Evolutionary conservation across 2,329 filamentous ascomycete species (phyloP), one percentile per base, ranked within the genome.

Genomic region (Sclerotinia minor): DNA sequence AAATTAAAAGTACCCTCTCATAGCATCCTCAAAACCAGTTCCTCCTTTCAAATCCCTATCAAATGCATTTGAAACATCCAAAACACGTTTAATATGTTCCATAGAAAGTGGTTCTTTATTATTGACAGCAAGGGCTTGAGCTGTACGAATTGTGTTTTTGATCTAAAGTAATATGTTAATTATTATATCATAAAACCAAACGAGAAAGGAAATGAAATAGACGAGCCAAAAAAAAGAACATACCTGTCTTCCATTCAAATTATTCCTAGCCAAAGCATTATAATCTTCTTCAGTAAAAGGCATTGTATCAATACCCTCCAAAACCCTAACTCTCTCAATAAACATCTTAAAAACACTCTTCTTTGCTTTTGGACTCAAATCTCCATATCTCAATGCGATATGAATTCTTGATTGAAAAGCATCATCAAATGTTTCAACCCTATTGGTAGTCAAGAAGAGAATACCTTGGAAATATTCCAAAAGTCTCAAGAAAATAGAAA

Each of bases 381-480:
- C 87, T 50, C 91, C 90, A 78, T 96, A 97, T 38, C 90, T 85
- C 11, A 97, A 82, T 0, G 92, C 91, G 73, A 96, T 89, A 77
- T 96, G 92, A 70, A 79, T 96, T 32, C 93, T 87, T 13, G 88
- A 92, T 76, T 95, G 91, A 82, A 96, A 96, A 0, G 93, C 93
- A 70, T 95, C 92, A 73, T 97, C 93, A 74, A 97, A 96, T 0
- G 91, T 94, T 81, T 90, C 86, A 0, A 96, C 92, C 1, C 92
- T 87, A 77, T 96, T 96, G 2, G 93, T 96, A 0, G 93, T 97
- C 35, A 97, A 79, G 81, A 97, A 96, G 5, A 96, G 78, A 65
- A 96, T 96, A 3, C 93, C 93, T 76, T 96, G 91, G 80, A 96
- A 96, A 78, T 96, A 97, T 78, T 97, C 94, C 0, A 97, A 83